Conservation (phyloP, 192 early-diverging fungal species). For the Coemansia sp. region DNA sequence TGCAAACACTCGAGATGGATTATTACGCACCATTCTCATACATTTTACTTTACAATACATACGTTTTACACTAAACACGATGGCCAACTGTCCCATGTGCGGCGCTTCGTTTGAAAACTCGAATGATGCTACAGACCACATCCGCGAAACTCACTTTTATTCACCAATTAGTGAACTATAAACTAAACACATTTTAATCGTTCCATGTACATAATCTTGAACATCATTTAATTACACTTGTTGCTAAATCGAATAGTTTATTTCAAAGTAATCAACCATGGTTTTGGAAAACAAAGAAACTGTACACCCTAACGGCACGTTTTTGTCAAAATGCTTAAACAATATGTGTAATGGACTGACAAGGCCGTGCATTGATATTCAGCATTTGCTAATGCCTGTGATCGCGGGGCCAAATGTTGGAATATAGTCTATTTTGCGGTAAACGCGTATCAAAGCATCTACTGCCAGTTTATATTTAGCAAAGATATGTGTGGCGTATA, state of each 20-base stretch:
- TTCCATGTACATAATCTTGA: neutral
- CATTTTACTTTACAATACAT: too few species aligned
- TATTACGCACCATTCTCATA: too few species aligned
- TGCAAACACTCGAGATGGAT: too few species aligned
- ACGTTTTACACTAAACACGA: neutral
- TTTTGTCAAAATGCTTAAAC: too few species aligned
- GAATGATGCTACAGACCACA: neutral
- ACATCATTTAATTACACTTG: neutral
- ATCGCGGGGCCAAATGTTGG: neutral
- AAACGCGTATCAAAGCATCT: neutral
- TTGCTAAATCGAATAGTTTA: neutral
- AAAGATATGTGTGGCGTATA: neutral
- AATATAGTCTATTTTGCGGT: too few species aligned
- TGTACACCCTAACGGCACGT: too few species aligned
- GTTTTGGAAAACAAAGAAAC: neutral
- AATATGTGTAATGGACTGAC: too few species aligned
- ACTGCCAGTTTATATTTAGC: neutral
- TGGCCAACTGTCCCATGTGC: slow-evolving; percentile 4
- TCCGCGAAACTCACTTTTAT: slow-evolving; percentile 4
- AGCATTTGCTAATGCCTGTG: neutral
- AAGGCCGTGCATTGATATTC: neutral
- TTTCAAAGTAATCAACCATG: neutral
- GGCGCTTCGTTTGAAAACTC: neutral
- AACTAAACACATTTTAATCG: neutral
- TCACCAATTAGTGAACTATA: neutral